Evolutionary conservation across 2,329 filamentous ascomycete genomes (phyloP), one percentile per base, ranked within the genome.

Genomic region (Neodidymelliopsis sp.): DNA sequence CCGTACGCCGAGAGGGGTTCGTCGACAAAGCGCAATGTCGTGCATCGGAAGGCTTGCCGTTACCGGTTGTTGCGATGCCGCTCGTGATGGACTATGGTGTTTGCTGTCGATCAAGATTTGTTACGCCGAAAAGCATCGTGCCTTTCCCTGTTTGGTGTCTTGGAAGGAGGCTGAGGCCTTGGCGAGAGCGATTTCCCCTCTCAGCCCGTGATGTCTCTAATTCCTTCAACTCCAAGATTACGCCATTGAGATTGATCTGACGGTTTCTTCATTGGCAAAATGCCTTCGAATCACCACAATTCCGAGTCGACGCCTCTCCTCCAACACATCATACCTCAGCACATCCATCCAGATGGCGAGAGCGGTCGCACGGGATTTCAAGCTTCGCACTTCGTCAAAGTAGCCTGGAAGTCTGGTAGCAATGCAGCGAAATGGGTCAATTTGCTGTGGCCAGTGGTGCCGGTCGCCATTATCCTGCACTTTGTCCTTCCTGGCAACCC

Each of bases 371-470:
- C 67, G 2, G 87, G 88, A 23, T 71, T 91, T 55, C 80, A 89
- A 57, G 83, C 83, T 0, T 41, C 78, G 11, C 78, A 84, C 36
- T 89, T 90, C 66, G 62, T 89, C 30, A 75, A 74, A 49, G 86
- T 91, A 42, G 80, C 81, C 61, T 86, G 84, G 75, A 76, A 74
- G 15, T 89, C 86, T 33, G 83, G 84, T 10, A 87, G 84, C 65
- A 80, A 77, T 35, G 76, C 84, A 12, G 89, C 87, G 4, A 82
- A 81, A 66, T 74, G 79, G 36, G 85, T 88, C 62, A 91, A 91
- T 65, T 63, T 90, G 24, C 80, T 91, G 18, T 91, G 88, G 88
- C 88, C 88, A 2, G 79, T 89, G 50, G 88, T 90, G 2, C 86
- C 87, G 3, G 84, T 82, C 20, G 88, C 87, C 16, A 84, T 91